Evolutionary conservation across 179 eudicot genomes (phyloP), one percentile per base, ranked within the genome.

Genomic region (Silene noctiflora): DNA sequence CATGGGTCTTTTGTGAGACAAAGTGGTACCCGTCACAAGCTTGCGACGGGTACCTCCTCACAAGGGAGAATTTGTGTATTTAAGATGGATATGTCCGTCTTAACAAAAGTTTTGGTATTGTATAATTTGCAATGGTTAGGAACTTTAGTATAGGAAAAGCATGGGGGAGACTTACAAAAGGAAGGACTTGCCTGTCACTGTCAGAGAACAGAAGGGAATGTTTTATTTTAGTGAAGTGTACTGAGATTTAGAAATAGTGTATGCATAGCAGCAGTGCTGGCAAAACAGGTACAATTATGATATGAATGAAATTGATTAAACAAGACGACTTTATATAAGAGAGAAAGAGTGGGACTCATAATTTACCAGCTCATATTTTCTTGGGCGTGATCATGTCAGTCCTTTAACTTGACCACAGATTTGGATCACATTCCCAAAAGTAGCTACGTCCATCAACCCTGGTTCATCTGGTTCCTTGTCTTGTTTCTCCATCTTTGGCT

Each of bases 191-290:
- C 74, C 75, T 77, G 75, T 77, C 62, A 68, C 13, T 74, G 78
- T 81, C 84, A 69, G 78, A 55, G 39, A 69, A 69, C 60, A 70
- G 35, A 24, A 46, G 27, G 77, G 84, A 73, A 74, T 81, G 75
- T 81, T 68, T 72, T 51, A 11, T 51, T 71, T 33, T 16, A 44
- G 73, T 63, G 46, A 55, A 13, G 61, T 27, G 25, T 19, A 25
- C 44, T 46, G 24, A 24, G 72, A 39, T 65, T 65, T 66, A 4
- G 61, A 51, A 16, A 46, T 59, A 77, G 33, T 20, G 72, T 72
- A 46, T 73, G 76, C 56, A 66, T 66, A 9, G 76, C 42, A n/a
- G n/a, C 1, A 39, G 46, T 39, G 46, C 46, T 39, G 46, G 10
- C 55, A 35, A 73, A 44, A 8, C 8, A 44, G 22, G n/a, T 46